These are phyloP conservation scores for Magnaporthales sp. DNA, from an alignment of 2,329 filamentous ascomycete species.

Conservation along the genomic window DNA sequence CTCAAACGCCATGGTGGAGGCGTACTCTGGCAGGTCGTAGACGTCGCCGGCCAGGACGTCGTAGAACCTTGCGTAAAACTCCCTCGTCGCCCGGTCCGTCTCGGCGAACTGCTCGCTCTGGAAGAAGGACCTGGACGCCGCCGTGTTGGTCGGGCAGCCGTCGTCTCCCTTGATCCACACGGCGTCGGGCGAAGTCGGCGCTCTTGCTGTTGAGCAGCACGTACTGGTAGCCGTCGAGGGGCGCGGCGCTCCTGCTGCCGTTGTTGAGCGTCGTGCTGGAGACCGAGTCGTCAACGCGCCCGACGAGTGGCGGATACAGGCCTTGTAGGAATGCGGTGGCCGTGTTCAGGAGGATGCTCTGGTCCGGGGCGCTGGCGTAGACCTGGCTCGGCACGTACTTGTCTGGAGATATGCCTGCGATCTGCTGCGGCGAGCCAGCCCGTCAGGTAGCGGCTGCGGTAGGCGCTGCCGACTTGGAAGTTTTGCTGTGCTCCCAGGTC, in stretches of 20 bases:
- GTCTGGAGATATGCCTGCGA: slow-evolving; percentile 3
- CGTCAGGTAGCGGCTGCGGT: slow-evolving; percentile 2
- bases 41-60: background rate
- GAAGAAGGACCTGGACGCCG: background rate
- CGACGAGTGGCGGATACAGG: background rate
- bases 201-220: background rate
- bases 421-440: background rate
- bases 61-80: background rate
- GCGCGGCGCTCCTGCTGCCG: slow-evolving; percentile 4
- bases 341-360: slow-evolving; percentile 4
- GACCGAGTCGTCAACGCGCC: background rate
- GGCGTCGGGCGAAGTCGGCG: slow-evolving; percentile 3
- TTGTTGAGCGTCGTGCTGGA: slow-evolving; percentile 13
- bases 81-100: background rate
- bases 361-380: slow-evolving; percentile 3
- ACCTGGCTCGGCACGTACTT: background rate
- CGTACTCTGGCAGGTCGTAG: slow-evolving; percentile 4
- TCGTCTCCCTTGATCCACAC: slow-evolving; percentile 4
- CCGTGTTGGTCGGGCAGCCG: slow-evolving; percentile 3
- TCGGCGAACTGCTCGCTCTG: background rate
- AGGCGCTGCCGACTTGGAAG: slow-evolving; percentile 6
- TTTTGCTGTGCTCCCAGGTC: slow-evolving; percentile 3
- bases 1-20: slow-evolving; percentile 5
- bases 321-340: slow-evolving; percentile 3
- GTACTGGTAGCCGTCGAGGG: slow-evolving; percentile 5